A percentile compares a stretch with the other conserved stretches of the same genome.
Conservation (phyloP, 176 grass and related monocot genomes). For the Hordeum marinum region DNA sequence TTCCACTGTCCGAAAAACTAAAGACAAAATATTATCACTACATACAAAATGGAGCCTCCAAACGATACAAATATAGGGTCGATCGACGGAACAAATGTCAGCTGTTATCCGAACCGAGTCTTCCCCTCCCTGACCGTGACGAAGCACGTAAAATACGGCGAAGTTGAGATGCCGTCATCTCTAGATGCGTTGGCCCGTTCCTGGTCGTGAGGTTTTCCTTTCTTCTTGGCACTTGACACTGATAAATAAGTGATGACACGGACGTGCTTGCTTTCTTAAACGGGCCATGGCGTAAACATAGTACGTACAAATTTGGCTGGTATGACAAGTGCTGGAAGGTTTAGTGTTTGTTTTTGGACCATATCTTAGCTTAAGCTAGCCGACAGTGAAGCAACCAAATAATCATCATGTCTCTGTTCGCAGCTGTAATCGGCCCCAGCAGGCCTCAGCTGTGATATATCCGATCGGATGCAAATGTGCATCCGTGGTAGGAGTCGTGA, state of each 20-base stretch:
- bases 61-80: background rate
- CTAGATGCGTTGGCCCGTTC: slow-evolving; percentile 19
- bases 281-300: background rate
- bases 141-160: background rate
- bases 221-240: background rate
- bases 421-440: background rate
- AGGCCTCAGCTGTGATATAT: background rate
- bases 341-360: background rate
- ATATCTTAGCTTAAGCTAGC: background rate
- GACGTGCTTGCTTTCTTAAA: background rate
- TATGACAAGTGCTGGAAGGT: background rate
- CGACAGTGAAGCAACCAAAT: background rate
- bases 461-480: background rate
- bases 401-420: background rate
- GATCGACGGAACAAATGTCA: slow-evolving; percentile 5
- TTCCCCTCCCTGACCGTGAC: background rate
- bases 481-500: background rate
- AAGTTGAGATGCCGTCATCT: background rate
- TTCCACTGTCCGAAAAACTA: background rate
- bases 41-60: background rate
- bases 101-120: background rate
- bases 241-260: background rate
- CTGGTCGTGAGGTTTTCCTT: background rate
- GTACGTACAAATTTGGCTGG: background rate
- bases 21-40: background rate